Base-by-base conservation (phyloP, 1,284 basidiomycete genomes). In the Tilletiopsis washingtonensis region DNA sequence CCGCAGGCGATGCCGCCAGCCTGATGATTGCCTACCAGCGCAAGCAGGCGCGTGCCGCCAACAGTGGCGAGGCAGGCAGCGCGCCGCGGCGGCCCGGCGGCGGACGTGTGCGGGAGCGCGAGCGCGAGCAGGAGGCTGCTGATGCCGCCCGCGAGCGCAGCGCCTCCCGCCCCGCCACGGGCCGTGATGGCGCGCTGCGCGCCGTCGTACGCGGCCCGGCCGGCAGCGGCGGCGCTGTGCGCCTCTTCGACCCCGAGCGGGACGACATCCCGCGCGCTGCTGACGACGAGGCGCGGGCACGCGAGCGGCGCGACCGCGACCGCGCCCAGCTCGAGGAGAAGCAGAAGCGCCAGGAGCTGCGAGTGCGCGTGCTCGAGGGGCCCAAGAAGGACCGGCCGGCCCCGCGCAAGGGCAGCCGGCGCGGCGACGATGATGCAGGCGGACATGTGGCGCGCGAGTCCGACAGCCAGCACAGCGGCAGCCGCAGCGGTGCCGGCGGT, bases 381-480 rank as follows among this genome's bases (percentile, higher is more conserved):
- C 54, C 58, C 26, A 54, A 57, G 17, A 48, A 51, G 5, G 48
- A 43, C 14, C 29, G 40, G 11, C 54, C 51, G 21, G 51, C 53
- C 14, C 53, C 51, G 1, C 40, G 56, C 21, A 51, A 51, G 7
- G 27, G 41, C 41, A 19, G 21, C 21, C 12, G 21, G 7, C 23
- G 9, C 19, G 32, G 43, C 15, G n/a, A 25, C n/a, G 26, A 60
- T 17, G 58, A 60, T n/a, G n/a, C n/a, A 20, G 45, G 50, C 4
- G 36, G 58, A 11, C 56, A 55, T 43, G 45, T 41, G 5, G 49
- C 47, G 2, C 54, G 54, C 20, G 58, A 60, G 6, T 27, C 54
- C 6, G 27, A 51, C 2, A 27, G 49, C 4, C 39, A 11, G 39
- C 14, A 40, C 11, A 9, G 20, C 20, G 12, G 39, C 7, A 38